Conservation (phyloP, 371 early-diverging fungal species). For the Chytridiales sp. region DNA sequence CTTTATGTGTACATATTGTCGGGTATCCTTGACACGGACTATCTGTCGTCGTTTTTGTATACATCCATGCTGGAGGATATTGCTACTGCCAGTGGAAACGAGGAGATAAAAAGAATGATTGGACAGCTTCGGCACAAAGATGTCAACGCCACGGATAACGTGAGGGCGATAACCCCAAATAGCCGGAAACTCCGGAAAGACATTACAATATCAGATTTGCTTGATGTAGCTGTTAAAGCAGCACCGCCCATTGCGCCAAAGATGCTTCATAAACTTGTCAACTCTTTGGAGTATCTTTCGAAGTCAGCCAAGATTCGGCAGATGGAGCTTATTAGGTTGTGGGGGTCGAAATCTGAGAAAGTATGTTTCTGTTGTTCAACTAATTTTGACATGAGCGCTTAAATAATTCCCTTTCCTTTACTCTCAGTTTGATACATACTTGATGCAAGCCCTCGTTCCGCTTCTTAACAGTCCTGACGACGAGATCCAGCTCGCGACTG, state of each 20-base stretch:
- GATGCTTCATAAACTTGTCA: slow-evolving; percentile 42
- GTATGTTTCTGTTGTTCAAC: slow-evolving; percentile 12
- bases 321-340: slow-evolving; percentile 44
- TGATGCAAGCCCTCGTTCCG: slow-evolving; percentile 50
- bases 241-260: slow-evolving; percentile 41
- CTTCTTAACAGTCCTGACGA: slow-evolving; percentile 36
- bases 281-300: slow-evolving; percentile 43
- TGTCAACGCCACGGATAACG: neutral
- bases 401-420: neutral
- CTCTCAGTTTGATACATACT: slow-evolving; percentile 43
- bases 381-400: neutral
- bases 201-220: slow-evolving; percentile 55
- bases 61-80: slow-evolving; percentile 40
- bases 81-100: slow-evolving; percentile 4
- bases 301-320: slow-evolving; percentile 36
- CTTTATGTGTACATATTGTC: slow-evolving; percentile 37
- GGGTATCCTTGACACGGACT: slow-evolving; percentile 50
- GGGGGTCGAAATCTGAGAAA: slow-evolving; percentile 45
- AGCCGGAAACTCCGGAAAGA: neutral
- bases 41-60: slow-evolving; percentile 45
- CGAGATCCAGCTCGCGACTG: slow-evolving; percentile 37
- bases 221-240: slow-evolving; percentile 50
- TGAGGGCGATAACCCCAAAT: neutral
- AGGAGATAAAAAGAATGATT: slow-evolving; percentile 22
- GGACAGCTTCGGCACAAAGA: slow-evolving; percentile 19